These are phyloP conservation scores for Globisporangium cylindrosporum DNA, from an alignment of 352 stramenopile species.

Conservation along the genomic window DNA sequence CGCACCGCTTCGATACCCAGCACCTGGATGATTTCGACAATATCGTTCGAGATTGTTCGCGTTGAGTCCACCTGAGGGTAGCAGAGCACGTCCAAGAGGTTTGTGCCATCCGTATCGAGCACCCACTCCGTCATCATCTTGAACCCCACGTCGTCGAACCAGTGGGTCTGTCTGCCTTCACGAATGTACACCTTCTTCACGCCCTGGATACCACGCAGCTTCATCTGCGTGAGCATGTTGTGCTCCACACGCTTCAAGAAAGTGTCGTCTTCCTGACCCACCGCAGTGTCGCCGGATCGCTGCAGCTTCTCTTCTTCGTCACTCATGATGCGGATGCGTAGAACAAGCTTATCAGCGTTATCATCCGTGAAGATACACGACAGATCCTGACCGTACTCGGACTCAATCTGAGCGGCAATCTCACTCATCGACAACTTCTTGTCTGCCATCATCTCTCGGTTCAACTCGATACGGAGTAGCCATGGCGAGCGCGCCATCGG, in stretches of 20 bases:
- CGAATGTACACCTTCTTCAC: conserved; percentile 99
- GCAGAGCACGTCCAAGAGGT: conserved; percentile 97
- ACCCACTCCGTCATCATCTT: conserved; percentile 96
- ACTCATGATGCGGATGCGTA: conserved; percentile 97
- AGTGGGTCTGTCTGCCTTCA: conserved; percentile 93
- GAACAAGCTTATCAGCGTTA: conserved; percentile 96
- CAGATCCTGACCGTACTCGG: conserved; percentile 94
- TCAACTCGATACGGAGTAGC: conserved; percentile 98
- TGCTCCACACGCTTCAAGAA: conserved; percentile 98
- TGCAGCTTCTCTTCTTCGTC: conserved; percentile 90
- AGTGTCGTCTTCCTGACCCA: conserved; percentile 91
- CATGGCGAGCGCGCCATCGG: conserved; percentile 94
- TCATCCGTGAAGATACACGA: conserved; percentile 98
- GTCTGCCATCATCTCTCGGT: conserved; percentile 96
- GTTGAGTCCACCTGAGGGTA: conserved; percentile 96
- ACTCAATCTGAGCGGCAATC: conserved; percentile 94
- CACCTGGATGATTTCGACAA: conserved; percentile 98
- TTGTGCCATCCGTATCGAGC: conserved; percentile 99
- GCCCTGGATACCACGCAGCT: conserved; percentile 95
- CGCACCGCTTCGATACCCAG: conserved; percentile 91
- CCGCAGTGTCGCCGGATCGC: conserved; percentile 76
- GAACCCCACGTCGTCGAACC: conserved; percentile 95
- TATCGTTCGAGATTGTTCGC: conserved; percentile 98
- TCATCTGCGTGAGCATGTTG: conserved; percentile 96
- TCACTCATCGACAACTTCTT: conserved; percentile 98